Base-by-base conservation (phyloP, 108 stramenopile genomes). In the Cylindrotheca closterium region DNA sequence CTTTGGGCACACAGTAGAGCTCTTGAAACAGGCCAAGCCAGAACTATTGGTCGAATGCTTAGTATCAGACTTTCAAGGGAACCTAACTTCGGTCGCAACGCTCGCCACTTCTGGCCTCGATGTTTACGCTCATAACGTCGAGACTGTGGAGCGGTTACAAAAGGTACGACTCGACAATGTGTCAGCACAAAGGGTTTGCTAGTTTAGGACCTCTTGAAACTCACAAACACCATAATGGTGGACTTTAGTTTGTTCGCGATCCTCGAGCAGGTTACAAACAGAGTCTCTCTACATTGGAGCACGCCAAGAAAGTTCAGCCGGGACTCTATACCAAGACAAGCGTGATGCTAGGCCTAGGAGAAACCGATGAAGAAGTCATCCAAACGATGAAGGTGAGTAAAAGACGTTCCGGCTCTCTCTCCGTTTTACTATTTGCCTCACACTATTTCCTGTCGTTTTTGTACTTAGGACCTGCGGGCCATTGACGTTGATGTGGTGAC, bases 111-210 rank as follows among this genome's bases (percentile, higher is more conserved):
- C 91, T 2, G 99, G 99, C 8, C 71, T 99, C 64, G 97, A 98
- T 75, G 99, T 99, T 5, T 98, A 96, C 68, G 99, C 99, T 8
- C 99, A 99, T 87, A 99, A 99, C 72, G 78, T 99, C 17, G 99
- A 99, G 71, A 99, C 99, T 7, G 99, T 99, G 5, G 92, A 95
- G 66, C 64, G 96, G 29, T 69, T 98, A 27, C 93, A 94, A 75
- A 84, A 84, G 79, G 79, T 80, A 59, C 30, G 79, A 46, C 23
- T 5, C 2, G 23, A 1, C 2, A 30, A 57, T 51, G 1, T 12
- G 2, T 1, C 2, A 34, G 71, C 1, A 2, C 78, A 0, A 57
- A 75, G 7, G 76, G n/a, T n/a, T n/a, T n/a, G n/a, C n/a, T n/a
- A n/a, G n/a, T 77, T 58, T 47, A 30, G 4, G 19, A 25, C n/a